Conservation (phyloP, 257 asterid species). For the Lycium ferocissimum region DNA sequence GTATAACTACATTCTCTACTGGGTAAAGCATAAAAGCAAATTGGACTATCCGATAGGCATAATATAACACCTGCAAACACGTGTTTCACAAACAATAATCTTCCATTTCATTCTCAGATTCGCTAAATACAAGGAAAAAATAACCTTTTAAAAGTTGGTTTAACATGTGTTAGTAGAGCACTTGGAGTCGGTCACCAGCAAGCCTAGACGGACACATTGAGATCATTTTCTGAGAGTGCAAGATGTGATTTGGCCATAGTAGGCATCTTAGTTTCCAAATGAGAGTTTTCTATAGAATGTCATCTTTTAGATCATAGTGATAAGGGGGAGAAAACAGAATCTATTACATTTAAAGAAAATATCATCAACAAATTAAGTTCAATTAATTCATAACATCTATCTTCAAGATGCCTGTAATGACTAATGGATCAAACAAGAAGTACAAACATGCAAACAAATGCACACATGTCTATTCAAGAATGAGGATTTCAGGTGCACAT, state of each 20-base stretch:
- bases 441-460: neutral
- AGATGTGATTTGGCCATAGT: slow-evolving; percentile 4
- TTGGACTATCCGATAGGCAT: neutral
- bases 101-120: neutral
- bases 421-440: slow-evolving; percentile 8
- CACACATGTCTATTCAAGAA: slow-evolving; percentile 2
- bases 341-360: neutral
- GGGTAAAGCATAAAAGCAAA: neutral
- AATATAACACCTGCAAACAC: slow-evolving; percentile 7
- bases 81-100: slow-evolving; percentile 7
- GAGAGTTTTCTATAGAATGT: neutral
- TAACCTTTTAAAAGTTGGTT: slow-evolving; percentile 9
- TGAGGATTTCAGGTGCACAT: slow-evolving; percentile 16
- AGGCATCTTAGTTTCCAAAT: neutral
- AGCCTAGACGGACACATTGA: neutral
- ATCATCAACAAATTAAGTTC: neutral
- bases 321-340: neutral
- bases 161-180: slow-evolving; percentile 14
- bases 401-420: slow-evolving; percentile 12
- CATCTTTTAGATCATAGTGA: neutral
- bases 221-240: neutral
- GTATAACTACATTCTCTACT: slow-evolving; percentile 18
- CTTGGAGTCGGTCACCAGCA: neutral
- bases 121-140: neutral
- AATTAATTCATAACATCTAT: neutral